phyloP scores from a whole-genome alignment of 139 green algal genomes.

The Desmodesmus armatus region DNA sequence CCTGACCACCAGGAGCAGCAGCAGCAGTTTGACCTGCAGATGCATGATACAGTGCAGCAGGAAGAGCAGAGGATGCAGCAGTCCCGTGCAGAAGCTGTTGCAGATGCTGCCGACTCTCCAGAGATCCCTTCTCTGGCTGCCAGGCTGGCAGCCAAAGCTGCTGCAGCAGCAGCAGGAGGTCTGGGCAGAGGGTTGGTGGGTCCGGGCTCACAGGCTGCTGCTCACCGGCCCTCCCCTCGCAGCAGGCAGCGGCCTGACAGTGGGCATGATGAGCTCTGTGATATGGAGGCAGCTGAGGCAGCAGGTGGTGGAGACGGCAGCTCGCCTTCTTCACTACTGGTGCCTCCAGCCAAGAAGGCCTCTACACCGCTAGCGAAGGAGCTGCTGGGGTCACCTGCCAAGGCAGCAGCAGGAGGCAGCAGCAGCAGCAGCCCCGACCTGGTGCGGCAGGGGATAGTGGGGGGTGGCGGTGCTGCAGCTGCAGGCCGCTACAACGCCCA shows the following conservation, averaged over 20 bases:
- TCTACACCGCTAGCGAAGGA: conserved; percentile 2
- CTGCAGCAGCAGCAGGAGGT: neutral
- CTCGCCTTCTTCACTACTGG: neutral
- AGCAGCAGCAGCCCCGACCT: neutral
- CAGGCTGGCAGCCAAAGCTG: conserved; percentile 10
- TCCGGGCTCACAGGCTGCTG: neutral
- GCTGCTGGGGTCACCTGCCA: neutral
- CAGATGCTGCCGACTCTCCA: neutral
- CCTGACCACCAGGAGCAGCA: neutral
- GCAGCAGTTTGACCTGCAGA: neutral
- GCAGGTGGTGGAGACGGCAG: too few species aligned
- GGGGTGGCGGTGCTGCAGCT: neutral
- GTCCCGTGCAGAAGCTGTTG: neutral
- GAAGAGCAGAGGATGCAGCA: neutral
- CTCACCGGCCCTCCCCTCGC: neutral
- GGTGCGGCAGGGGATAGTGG: neutral
- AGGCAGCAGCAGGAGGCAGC: neutral
- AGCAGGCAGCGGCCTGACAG: neutral
- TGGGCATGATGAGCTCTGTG: too few species aligned
- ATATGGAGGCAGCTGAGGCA: too few species aligned
- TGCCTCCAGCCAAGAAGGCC: conserved; percentile 5
- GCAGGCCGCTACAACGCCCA: neutral
- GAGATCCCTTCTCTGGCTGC: conserved; percentile 1
- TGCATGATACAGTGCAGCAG: neutral
- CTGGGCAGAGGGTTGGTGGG: too few species aligned